These are phyloP conservation scores for Pseudocercospora cruenta DNA, from an alignment of 2,329 filamentous ascomycete genomes.

Conservation along the genomic window DNA sequence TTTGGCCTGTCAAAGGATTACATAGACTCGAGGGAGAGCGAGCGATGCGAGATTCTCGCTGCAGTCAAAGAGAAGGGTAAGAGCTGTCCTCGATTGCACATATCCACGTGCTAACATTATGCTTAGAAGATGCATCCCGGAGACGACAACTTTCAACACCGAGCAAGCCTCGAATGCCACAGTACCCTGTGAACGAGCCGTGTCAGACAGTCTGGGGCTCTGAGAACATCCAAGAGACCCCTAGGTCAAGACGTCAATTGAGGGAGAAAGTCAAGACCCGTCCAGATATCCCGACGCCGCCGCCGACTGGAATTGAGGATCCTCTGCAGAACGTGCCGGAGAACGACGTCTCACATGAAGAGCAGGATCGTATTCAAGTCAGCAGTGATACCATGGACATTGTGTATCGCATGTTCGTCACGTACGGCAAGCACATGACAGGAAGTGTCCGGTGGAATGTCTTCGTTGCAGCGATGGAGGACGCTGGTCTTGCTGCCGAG, in stretches of 20 bases:
- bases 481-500: not conserved
- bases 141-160: not conserved
- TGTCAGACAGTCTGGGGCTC: constrained; percentile 5
- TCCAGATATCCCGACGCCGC: not conserved
- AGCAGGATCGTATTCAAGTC: constrained; percentile 3
- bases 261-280: constrained; percentile 17
- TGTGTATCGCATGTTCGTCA: constrained; percentile 11
- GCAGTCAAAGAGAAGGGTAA: not conserved
- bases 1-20: not conserved
- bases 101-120: not conserved
- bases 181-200: not conserved
- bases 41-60: not conserved
- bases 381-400: not conserved
- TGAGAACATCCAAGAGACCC: not conserved
- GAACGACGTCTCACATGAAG: too few species aligned
- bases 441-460: constrained; percentile 7
- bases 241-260: not conserved
- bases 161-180: not conserved
- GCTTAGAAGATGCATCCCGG: not conserved
- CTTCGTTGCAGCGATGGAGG: constrained; percentile 10
- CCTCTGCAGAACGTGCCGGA: too few species aligned
- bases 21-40: not conserved
- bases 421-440: constrained; percentile 4
- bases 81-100: not conserved
- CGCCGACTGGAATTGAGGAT: too few species aligned